Evolutionary conservation across 306 rosid genomes (phyloP), one percentile per base, ranked within the genome.

Genomic region (Vigna hirtella): DNA sequence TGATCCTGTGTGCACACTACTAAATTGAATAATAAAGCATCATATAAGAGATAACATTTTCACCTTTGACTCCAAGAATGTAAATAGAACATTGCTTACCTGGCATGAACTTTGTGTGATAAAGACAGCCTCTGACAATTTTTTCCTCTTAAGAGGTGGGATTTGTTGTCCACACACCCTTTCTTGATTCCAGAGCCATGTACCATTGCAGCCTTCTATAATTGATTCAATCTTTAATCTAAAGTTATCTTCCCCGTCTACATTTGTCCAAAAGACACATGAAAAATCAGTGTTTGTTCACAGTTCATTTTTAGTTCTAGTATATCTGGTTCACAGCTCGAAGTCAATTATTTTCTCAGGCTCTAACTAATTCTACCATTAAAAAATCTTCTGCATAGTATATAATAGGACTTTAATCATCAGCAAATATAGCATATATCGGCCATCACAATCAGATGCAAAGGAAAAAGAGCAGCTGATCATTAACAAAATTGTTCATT

Each of bases 121-220:
- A 59, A 87, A 79, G 74, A 83, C 77, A 50, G 85, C 93, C 88
- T 86, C 92, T 6, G 90, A 82, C 69, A 93, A 78, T 69, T 74
- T 81, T 84, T 77, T 88, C 77, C 86, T 86, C 86, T 86, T 84
- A 38, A 58, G 82, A 58, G 86, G 26, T 68, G 76, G 64, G 84
- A 42, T 64, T 66, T 81, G 85, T 69, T 51, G 81, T 66, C 26
- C 79, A 68, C 43, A 58, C 32, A 67, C 72, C 64, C 82, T 83
- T 70, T 61, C 92, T 69, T 83, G 88, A 36, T 80, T 70, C 77
- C 67, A 69, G 50, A 12, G 62, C 26, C 74, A 83, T 34, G 34
- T 75, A 80, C 81, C 90, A 82, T 85, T 88, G 69, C 90, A 91
- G 16, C 93, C 89, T 72, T 91, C 96, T 49, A 90, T 72, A n/a